Percentiles rank a stretch among this genome's conserved stretches.
Conservation (phyloP, 78 protist genomes). For the Speleostelium caveatum region DNA sequence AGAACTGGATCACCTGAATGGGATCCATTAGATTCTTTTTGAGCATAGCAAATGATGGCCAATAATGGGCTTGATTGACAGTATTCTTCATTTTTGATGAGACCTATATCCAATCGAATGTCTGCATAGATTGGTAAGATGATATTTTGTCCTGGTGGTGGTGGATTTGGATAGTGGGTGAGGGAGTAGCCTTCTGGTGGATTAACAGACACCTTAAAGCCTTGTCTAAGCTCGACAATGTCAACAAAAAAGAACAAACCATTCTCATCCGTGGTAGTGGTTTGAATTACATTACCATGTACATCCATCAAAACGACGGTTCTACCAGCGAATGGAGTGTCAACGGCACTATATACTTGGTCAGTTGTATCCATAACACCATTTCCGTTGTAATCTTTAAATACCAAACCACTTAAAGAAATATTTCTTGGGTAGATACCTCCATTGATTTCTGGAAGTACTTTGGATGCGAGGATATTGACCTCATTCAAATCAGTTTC, state of each 20-base stretch:
- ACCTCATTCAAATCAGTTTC: neutral
- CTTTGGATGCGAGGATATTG: neutral
- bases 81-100: neutral
- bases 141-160: neutral
- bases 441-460: constrained; percentile 28
- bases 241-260: neutral
- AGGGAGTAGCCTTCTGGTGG: neutral
- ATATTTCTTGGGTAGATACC: constrained; percentile 13
- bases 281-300: neutral
- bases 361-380: neutral
- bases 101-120: neutral
- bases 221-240: neutral
- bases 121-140: neutral
- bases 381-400: constrained; percentile 38
- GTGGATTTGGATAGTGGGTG: constrained; percentile 18
- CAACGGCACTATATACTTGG: neutral
- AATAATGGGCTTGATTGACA: constrained; percentile 22
- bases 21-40: constrained; percentile 5
- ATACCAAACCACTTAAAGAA: neutral
- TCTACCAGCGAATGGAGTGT: neutral
- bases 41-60: constrained; percentile 23
- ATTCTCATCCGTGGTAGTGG: neutral
- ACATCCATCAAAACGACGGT: neutral
- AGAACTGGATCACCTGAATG: constrained; percentile 31
- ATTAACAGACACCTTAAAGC: neutral